Evolutionary conservation across 345 rosid genomes (phyloP).

Genomic region (Arabis alpina): DNA sequence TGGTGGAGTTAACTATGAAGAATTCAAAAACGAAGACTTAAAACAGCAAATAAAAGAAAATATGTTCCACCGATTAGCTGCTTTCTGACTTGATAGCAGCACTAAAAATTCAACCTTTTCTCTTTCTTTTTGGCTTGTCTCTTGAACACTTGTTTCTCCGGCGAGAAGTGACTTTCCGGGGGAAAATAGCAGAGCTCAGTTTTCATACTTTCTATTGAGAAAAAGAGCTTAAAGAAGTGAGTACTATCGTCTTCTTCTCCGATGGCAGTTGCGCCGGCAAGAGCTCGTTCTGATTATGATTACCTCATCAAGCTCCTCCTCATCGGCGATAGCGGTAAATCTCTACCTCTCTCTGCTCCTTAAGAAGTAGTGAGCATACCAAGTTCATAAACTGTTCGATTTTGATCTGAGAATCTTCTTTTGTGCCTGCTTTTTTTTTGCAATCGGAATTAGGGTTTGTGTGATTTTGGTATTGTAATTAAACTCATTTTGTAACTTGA

Average conservation of each 20-base stretch:
- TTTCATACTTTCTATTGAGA: not conserved
- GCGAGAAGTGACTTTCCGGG: slow-evolving; percentile 32
- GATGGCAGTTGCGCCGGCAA: slow-evolving; percentile 56
- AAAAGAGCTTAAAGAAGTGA: slow-evolving; percentile 9
- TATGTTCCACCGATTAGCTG: slow-evolving; percentile 30
- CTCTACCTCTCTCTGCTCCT: not conserved
- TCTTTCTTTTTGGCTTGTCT: slow-evolving; percentile 9
- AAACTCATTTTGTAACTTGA: not conserved
- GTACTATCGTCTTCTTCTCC: not conserved
- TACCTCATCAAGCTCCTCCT: slow-evolving; percentile 58
- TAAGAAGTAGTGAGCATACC: not conserved
- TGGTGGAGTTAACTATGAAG: slow-evolving; percentile 6
- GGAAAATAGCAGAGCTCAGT: slow-evolving; percentile 8
- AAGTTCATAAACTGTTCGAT: not conserved
- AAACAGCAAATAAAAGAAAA: slow-evolving; percentile 15
- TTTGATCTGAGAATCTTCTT: not conserved
- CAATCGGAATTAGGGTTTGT: slow-evolving; percentile 34
- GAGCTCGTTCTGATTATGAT: slow-evolving; percentile 64
- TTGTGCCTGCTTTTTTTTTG: slow-evolving; percentile 8
- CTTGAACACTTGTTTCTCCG: slow-evolving; percentile 22
- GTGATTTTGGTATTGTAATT: slow-evolving; percentile 7
- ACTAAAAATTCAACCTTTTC: not conserved
- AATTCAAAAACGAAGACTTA: not conserved
- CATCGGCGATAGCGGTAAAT: slow-evolving; percentile 56
- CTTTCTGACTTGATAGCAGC: not conserved